Conservation (phyloP, 305 asterid species). For the Fraxinus nigra region DNA sequence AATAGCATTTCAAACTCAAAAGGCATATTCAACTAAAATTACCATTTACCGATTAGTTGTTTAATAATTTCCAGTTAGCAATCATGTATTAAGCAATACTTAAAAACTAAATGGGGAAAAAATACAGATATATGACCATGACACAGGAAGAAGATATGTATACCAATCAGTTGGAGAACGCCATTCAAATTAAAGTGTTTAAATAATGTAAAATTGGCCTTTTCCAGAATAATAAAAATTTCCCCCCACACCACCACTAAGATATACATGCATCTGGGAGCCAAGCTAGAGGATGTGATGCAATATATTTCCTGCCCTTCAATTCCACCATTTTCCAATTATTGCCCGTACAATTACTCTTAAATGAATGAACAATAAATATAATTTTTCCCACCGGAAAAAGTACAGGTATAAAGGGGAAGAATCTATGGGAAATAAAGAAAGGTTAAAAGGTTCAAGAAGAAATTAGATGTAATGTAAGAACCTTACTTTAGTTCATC, state of each 20-base stretch:
- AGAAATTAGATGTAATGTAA: not conserved
- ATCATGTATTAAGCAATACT: not conserved
- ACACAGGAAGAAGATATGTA: not conserved
- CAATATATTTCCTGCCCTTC: not conserved
- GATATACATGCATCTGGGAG: not conserved
- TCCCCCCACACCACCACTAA: not conserved
- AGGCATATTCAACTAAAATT: not conserved
- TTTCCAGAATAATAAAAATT: not conserved
- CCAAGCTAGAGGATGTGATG: not conserved
- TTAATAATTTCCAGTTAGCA: not conserved
- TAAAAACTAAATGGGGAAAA: not conserved
- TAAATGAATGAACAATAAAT: not conserved
- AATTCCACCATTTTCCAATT: not conserved
- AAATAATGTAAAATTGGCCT: not conserved
- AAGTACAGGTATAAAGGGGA: not conserved
- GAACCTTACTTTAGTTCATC: conserved; percentile 60
- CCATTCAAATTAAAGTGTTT: not conserved
- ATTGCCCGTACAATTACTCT: not conserved
- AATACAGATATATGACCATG: not conserved
- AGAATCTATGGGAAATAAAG: not conserved
- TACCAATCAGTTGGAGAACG: not conserved
- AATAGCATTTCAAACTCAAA: conserved; percentile 6
- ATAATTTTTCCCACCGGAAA: not conserved
- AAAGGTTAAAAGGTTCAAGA: not conserved
- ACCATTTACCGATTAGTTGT: not conserved